Base-by-base conservation (phyloP, 371 early-diverging fungal genomes). In the Mucor sp. region DNA sequence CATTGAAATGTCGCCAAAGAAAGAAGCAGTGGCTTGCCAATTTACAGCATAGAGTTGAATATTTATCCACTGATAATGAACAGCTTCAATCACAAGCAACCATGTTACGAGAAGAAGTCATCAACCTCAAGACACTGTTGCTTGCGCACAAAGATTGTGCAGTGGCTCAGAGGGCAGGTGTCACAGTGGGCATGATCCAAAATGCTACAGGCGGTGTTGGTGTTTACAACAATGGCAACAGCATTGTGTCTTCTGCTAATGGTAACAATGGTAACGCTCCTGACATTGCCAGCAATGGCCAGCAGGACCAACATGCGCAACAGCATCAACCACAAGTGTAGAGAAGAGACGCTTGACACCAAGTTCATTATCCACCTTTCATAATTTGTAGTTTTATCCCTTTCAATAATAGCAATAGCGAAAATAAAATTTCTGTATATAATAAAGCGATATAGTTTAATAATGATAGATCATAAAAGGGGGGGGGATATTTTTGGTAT, bases 1-100 rank as follows among this genome's bases (percentile, higher is more conserved):
- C 95, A 1, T 85, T 93, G 15, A 94, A 94, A 70, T 95, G 95
- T 70, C 87, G 95, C 32, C 94, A 93, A 74, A 90, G 94, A 69
- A 95, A 95, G 77, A 94, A 94, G 76, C 90, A 92, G 67, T 93
- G 92, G 90, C 79, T 94, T 25, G 83, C 85, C 56, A 86, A 90
- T 37, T 80, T 95, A 60, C 94, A 95, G 62, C 78, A 78, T 37
- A 90, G 89, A 48, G 91, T 94, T 7, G 94, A 93, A 60, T 85
- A 75, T 53, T 72, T 93, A 63, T 75, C 89, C 0, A 72, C 68
- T 4, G 93, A 94, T 58, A 94, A 94, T 68, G 93, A 92, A 68
- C 82, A 82, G 30, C 71, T 94, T 37, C 87, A 89, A 58, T 68
- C 72, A 7, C 91, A 94, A 65, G 85, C 90, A 0, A 79, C 83